Percentiles rank a stretch among this genome's conserved stretches.
Conservation (phyloP, 768 basidiomycete genomes). For the Pleurotus pulmonarius region DNA sequence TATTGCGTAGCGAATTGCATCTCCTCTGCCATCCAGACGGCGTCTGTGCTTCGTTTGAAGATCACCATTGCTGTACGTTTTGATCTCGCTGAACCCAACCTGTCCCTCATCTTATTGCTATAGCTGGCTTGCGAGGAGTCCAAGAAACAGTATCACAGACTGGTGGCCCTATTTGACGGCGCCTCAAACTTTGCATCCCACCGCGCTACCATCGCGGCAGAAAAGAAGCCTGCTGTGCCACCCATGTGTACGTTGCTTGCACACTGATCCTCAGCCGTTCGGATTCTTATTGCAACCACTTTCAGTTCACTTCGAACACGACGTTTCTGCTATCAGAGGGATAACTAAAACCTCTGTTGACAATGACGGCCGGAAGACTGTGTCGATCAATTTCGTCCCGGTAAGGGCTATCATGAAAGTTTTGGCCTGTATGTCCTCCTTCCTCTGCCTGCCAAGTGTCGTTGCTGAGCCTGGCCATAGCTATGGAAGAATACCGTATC, state of each 20-base stretch:
- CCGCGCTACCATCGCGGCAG: slow-evolving; percentile 20
- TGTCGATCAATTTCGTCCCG: neutral
- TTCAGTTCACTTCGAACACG: neutral
- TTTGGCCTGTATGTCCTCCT: neutral
- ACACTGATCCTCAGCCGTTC: neutral
- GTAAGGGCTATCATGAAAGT: neutral
- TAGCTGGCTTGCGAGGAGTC: slow-evolving; percentile 20
- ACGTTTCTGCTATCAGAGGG: neutral
- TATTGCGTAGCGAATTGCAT: slow-evolving; percentile 40
- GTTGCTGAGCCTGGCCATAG: neutral
- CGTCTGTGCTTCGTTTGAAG: slow-evolving; percentile 31
- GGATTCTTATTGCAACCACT: neutral
- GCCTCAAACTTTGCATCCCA: slow-evolving; percentile 22
- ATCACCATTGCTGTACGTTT: slow-evolving; percentile 29
- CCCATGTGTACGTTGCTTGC: slow-evolving; percentile 20
- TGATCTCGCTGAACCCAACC: neutral
- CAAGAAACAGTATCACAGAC: slow-evolving; percentile 24
- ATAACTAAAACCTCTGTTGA: neutral
- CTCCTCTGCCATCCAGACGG: slow-evolving; percentile 35
- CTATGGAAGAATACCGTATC: neutral
- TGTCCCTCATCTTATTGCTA: neutral
- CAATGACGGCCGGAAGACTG: neutral
- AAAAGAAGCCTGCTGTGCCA: slow-evolving; percentile 26
- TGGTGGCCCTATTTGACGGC: slow-evolving; percentile 26
- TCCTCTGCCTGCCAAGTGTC: neutral